These are phyloP conservation scores for Metarhizium anisopliae DNA, from an alignment of 2,329 filamentous ascomycete genomes.

Conservation along the genomic window DNA sequence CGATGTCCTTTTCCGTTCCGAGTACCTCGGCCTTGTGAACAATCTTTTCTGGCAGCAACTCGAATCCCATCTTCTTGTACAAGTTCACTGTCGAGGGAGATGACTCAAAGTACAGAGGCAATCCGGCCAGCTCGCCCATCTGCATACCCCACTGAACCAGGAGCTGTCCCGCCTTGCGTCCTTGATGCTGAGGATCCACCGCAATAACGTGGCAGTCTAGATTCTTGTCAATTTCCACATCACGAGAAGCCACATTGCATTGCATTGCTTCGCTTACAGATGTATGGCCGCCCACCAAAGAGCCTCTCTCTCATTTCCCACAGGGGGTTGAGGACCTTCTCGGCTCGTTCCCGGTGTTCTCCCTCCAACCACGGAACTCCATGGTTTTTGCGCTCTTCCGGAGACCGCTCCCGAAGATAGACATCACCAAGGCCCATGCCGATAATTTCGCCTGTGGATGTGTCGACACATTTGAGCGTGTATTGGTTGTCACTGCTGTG, in stretches of 20 bases:
- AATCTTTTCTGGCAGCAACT: slow-evolving; percentile 27
- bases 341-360: slow-evolving; percentile 31
- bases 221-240: not conserved
- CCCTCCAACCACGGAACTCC: slow-evolving; percentile 38
- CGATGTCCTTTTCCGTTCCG: slow-evolving; percentile 24
- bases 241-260: not conserved
- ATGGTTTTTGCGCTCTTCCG: slow-evolving; percentile 32
- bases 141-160: slow-evolving; percentile 21
- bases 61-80: slow-evolving; percentile 36
- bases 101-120: slow-evolving; percentile 39
- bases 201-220: slow-evolving; percentile 33
- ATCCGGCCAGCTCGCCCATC: slow-evolving; percentile 21
- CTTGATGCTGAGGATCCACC: slow-evolving; percentile 33
- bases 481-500: slow-evolving; percentile 31
- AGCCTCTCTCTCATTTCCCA: slow-evolving; percentile 13
- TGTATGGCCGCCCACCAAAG: slow-evolving; percentile 11
- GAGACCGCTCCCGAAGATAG: slow-evolving; percentile 20
- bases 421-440: slow-evolving; percentile 14
- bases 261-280: slow-evolving; percentile 26
- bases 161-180: slow-evolving; percentile 20
- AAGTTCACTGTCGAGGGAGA: slow-evolving; percentile 25
- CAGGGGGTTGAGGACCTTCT: slow-evolving; percentile 30
- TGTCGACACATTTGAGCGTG: slow-evolving; percentile 38
- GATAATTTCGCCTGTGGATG: slow-evolving; percentile 30
- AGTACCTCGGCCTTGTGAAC: slow-evolving; percentile 28